Base-by-base conservation (phyloP, 139 green algal genomes). In the Micromonas pusilla region DNA sequence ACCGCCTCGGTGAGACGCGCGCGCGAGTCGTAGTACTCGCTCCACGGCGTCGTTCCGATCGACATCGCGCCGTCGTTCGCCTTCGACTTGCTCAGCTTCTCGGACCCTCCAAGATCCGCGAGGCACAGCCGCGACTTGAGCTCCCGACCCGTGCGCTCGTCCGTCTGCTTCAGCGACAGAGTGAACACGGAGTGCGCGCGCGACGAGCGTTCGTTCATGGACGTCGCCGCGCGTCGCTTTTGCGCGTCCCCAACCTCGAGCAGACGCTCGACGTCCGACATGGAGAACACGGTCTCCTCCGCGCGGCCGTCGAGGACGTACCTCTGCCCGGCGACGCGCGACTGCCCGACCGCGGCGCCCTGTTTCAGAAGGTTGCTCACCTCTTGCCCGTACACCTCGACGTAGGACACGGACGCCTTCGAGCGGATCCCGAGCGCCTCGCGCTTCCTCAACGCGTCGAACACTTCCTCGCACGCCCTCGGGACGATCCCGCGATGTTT, bases 181-280 rank as follows among this genome's bases (percentile, higher is more conserved):
- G 70, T 57, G 31, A 82, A 39, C 3, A 82, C 52, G 2, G 78
- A 34, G 52, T 82, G 78, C 33, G 78, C 78, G 30, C 78, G 70
- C 25, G 67, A 72, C 23, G 39, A 73, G 4, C 78, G 67, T 30
- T 78, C 78, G 68, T 82, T 82, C 78, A 82, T 82, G 26, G 78
- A 66, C 20, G 78, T 82, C 26, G 67, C 70, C 13, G 78, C 78
- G 28, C 39, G 54, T 30, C 78, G 31, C 78, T 82, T 82, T 45
- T 78, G 67, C 32, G 67, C 78, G 28, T 82, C 78, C 2, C 78
- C 78, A 28, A 23, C 39, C 34, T 26, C 52, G n/a, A 82, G 78
- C 32, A 72, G 52, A 0, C 28, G 3, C 25, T 60, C 16, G 26
- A 82, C 30, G 23, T 82, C 66, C 54, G 28, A 3, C 4, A 68